A percentile compares a stretch with the other conserved stretches of the same genome.
These are phyloP conservation scores for Colletotrichum tropicale DNA, from an alignment of 2,329 filamentous ascomycete genomes.

Conservation along the genomic window DNA sequence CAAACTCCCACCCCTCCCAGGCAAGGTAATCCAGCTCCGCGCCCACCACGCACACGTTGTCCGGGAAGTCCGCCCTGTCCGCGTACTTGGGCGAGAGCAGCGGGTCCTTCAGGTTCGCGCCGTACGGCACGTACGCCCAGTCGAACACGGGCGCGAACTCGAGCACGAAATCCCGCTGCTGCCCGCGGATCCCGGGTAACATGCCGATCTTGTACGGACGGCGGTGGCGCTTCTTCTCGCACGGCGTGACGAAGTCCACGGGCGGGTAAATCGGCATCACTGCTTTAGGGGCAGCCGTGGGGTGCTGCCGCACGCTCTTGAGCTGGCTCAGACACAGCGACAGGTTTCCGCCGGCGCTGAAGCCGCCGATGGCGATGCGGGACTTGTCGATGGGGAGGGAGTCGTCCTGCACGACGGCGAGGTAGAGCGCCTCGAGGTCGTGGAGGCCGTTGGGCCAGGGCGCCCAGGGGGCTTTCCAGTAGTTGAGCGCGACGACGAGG, in stretches of 20 bases:
- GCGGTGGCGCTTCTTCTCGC: slow-evolving; percentile 25
- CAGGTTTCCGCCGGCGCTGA: slow-evolving; percentile 57
- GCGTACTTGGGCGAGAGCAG: slow-evolving; percentile 38
- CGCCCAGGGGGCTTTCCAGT: slow-evolving; percentile 48
- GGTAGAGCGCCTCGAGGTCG: slow-evolving; percentile 49
- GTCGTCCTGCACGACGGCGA: slow-evolving; percentile 44
- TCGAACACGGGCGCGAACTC: slow-evolving; percentile 30
- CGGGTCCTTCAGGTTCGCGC: slow-evolving; percentile 33
- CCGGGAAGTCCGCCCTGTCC: slow-evolving; percentile 31
- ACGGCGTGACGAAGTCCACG: slow-evolving; percentile 34
- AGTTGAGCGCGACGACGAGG: slow-evolving; percentile 53
- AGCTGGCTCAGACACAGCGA: slow-evolving; percentile 44
- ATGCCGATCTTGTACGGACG: slow-evolving; percentile 29
- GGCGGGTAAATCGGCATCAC: slow-evolving; percentile 48
- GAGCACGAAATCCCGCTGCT: slow-evolving; percentile 18
- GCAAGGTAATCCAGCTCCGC: slow-evolving; percentile 41
- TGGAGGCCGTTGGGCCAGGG: slow-evolving; percentile 48
- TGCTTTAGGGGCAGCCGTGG: slow-evolving; percentile 28
- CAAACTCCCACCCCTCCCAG: slow-evolving; percentile 22
- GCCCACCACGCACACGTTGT: slow-evolving; percentile 38
- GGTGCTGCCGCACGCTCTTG: slow-evolving; percentile 32
- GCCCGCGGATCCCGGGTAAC: slow-evolving; percentile 21
- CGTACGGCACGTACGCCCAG: slow-evolving; percentile 36
- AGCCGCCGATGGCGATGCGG: slow-evolving; percentile 49
- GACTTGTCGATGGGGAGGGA: slow-evolving; percentile 48